Conservation (phyloP, 805 yeast species). For the Candida coleopterorum region DNA sequence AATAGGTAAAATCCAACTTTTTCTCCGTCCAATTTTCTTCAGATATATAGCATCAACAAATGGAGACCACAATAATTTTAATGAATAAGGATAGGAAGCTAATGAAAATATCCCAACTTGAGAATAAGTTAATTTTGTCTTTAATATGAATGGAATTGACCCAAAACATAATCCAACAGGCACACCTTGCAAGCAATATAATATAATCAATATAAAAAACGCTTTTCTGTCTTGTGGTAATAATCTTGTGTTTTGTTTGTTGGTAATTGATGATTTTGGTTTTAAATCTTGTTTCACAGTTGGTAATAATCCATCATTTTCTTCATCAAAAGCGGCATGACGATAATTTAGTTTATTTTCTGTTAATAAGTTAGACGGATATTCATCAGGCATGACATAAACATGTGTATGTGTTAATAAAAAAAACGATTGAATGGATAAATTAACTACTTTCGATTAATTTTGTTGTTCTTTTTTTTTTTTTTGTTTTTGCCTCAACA, state of each 20-base stretch:
- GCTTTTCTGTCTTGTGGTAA: constrained; percentile 57
- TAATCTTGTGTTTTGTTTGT: constrained; percentile 1
- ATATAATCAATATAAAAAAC: constrained; percentile 63
- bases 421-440: neutral
- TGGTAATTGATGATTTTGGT: constrained; percentile 1
- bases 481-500: too few species aligned
- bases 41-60: constrained; percentile 84
- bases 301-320: constrained; percentile 35
- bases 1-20: constrained; percentile 93
- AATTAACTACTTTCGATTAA: too few species aligned
- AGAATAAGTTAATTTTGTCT: constrained; percentile 75
- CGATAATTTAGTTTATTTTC: constrained; percentile 15
- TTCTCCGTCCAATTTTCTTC: constrained; percentile 67
- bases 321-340: constrained; percentile 25
- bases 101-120: constrained; percentile 87
- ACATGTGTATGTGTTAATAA: too few species aligned
- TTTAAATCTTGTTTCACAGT: constrained; percentile 16
- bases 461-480: too few species aligned
- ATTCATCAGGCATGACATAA: constrained; percentile 1
- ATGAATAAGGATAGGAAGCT: constrained; percentile 92
- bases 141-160: constrained; percentile 83
- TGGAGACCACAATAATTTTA: constrained; percentile 93
- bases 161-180: constrained; percentile 97
- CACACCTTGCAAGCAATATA: constrained; percentile 89
- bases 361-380: constrained; percentile 4